phyloP scores from a whole-genome alignment of 805 yeast species.

The Sugiyamaella floridensis region DNA sequence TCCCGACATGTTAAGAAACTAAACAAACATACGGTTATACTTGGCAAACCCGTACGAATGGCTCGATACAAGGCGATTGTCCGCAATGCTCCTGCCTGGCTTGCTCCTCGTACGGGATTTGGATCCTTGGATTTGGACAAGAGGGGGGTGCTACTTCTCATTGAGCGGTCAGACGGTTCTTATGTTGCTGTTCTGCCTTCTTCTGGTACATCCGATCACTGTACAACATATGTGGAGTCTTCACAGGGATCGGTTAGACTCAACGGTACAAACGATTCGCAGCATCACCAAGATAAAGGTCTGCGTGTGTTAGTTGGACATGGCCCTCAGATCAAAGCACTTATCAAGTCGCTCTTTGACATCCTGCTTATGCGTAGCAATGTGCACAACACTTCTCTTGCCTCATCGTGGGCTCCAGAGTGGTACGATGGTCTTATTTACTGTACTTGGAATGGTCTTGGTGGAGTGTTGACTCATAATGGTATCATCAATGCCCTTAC shows the following conservation, averaged over 20 bases:
- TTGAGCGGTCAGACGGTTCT: slow-evolving; percentile 19
- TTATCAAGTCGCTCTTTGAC: slow-evolving; percentile 14
- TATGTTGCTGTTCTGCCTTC: slow-evolving; percentile 22
- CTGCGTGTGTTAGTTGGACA: slow-evolving; percentile 16
- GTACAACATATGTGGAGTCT: slow-evolving; percentile 10
- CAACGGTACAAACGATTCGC: slow-evolving; percentile 15
- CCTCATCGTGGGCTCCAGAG: slow-evolving; percentile 1
- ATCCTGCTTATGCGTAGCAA: slow-evolving; percentile 1
- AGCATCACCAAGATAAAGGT: slow-evolving; percentile 4
- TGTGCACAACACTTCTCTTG: not conserved
- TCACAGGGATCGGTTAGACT: not conserved
- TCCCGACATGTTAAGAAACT: not conserved
- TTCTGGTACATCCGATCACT: slow-evolving; percentile 18
- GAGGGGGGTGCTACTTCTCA: slow-evolving; percentile 5
- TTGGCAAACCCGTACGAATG: not conserved
- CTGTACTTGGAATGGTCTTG: slow-evolving; percentile 31
- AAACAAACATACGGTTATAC: not conserved
- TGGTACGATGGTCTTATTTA: slow-evolving; percentile 28
- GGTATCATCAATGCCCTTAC: slow-evolving; percentile 19
- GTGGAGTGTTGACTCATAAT: slow-evolving; percentile 20
- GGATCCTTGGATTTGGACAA: not conserved
- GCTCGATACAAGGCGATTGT: slow-evolving; percentile 2
- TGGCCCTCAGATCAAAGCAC: slow-evolving; percentile 15
- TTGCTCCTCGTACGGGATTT: slow-evolving; percentile 9
- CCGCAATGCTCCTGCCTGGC: slow-evolving; percentile 6